Base-by-base conservation (phyloP, 768 basidiomycete genomes). In the Lactarius psammicola region DNA sequence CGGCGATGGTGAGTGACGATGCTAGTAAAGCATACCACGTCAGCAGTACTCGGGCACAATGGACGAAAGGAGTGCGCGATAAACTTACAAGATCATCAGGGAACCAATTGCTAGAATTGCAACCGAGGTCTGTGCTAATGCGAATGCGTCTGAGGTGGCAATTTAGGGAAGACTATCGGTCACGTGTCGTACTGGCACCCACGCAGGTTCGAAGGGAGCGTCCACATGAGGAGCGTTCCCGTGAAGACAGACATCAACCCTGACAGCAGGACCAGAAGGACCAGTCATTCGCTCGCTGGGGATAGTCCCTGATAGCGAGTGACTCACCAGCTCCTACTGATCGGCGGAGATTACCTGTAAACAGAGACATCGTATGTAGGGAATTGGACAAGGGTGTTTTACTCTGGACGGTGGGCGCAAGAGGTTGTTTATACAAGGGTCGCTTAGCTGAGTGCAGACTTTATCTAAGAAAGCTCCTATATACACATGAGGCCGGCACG, bases 91-190 rank as follows among this genome's bases (percentile, higher is more conserved):
- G 72, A 84, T 78, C 69, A 89, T 81, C 67, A 92, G 75, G 20
- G 82, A 81, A n/a, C 80, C 80, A 31, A 92, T 83, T 34, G 87
- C 86, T 28, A 90, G 76, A 51, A 87, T 80, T 17, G 89, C 87
- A 30, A 92, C 85, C 0, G 84, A 83, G n/a, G 87, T 87, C 74
- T 92, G 91, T 60, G 86, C 73, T 40, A 76, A 55, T 30, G 72
- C 74, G 64, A 71, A 77, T 20, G 70, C 71, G 46, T 74, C 76
- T 77, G 57, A 17, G 6, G 53, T 40, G 30, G 56, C 28, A 15
- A 64, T 59, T 57, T n/a, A 20, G 31, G 51, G 3, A 13, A n/a
- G 33, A n/a, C 20, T 15, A 18, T 51, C 7, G n/a, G 61, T 59
- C 66, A 67, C 58, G 56, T 59, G 66, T 63, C 49, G n/a, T 6